Evolutionary conservation across 805 yeast species (phyloP), one percentile per base, ranked within the genome.

Genomic region (Phaffomyces opuntiae): DNA sequence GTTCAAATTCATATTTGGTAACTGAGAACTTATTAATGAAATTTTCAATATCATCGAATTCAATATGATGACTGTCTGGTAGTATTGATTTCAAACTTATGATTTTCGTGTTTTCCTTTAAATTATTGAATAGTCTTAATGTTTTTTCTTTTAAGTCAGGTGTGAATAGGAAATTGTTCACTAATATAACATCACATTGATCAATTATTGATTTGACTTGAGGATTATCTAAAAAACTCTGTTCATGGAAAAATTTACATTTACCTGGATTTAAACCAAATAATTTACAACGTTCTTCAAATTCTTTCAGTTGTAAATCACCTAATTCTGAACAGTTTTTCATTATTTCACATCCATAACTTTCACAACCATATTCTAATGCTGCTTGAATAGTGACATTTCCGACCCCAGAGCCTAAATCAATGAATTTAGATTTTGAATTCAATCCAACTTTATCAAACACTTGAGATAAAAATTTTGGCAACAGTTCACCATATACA

Each of bases 321-420:
- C 91, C 83, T 41, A 89, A 67, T 7, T 70, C 67, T 11, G 90
- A 83, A 0, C 96, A 95, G 53, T 82, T 81, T 16, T 75, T 76
- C 95, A 89, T 89, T 40, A 90, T 76, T 60, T 90, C 97, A 63
- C 91, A 87, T 1, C 97, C 97, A 57, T 86, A 87, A 62, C 95
- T 82, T 44, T 72, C 72, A 49, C 89, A 84, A 2, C 96, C 96
- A 60, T 77, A 80, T 56, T 89, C 96, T 33, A 90, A 63, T 0
- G 96, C 88, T 0, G 96, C 95, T 61, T 89, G 96, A 37, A 89
- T 73, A 0, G 85, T 83, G 47, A 96, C 87, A 59, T 90, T 90
- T 0, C 96, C 97, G 14, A 90, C 96, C 14, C 97, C 97, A 0
- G 96, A 87, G 0, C 97, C 97, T 24, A 90, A 69, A 64, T 90